Conservation (phyloP, 495 filamentous ascomycete genomes). For the Neurospora sp. region DNA sequence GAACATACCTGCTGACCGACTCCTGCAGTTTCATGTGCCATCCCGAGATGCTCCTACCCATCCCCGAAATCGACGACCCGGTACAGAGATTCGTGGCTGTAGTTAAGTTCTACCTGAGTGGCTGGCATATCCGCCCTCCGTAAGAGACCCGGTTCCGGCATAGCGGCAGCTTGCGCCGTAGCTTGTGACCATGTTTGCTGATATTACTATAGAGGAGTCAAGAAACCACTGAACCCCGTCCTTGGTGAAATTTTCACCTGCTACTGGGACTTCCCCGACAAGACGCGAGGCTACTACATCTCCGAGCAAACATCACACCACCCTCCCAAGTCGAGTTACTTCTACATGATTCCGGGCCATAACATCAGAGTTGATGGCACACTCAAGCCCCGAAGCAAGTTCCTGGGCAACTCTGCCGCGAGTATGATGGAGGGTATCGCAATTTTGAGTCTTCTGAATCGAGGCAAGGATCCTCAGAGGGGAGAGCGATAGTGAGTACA, state of each 20-base stretch:
- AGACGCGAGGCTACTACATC: slow-evolving; percentile 86
- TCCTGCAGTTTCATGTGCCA: slow-evolving; percentile 91
- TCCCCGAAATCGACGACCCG: slow-evolving; percentile 81
- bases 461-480: slow-evolving; percentile 50
- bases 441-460: slow-evolving; percentile 73
- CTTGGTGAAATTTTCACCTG: slow-evolving; percentile 92
- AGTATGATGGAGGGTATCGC: slow-evolving; percentile 98
- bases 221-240: slow-evolving; percentile 96
- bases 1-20: slow-evolving; percentile 14
- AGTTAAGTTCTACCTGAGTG: slow-evolving; percentile 94
- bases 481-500: slow-evolving; percentile 77
- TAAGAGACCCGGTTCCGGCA: slow-evolving; percentile 32
- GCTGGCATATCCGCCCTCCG: slow-evolving; percentile 98
- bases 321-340: slow-evolving; percentile 97
- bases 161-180: neutral
- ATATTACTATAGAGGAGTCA: slow-evolving; percentile 63
- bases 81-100: slow-evolving; percentile 85
- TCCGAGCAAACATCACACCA: slow-evolving; percentile 92
- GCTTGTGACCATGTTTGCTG: slow-evolving; percentile 3
- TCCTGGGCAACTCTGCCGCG: slow-evolving; percentile 92
- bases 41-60: slow-evolving; percentile 86
- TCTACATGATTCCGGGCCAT: slow-evolving; percentile 95
- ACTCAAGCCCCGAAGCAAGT: slow-evolving; percentile 91
- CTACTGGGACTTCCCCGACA: slow-evolving; percentile 88
- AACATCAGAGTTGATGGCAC: slow-evolving; percentile 92